These are phyloP conservation scores for Micractinium sp. DNA, from an alignment of 139 green algal genomes.

Conservation along the genomic window DNA sequence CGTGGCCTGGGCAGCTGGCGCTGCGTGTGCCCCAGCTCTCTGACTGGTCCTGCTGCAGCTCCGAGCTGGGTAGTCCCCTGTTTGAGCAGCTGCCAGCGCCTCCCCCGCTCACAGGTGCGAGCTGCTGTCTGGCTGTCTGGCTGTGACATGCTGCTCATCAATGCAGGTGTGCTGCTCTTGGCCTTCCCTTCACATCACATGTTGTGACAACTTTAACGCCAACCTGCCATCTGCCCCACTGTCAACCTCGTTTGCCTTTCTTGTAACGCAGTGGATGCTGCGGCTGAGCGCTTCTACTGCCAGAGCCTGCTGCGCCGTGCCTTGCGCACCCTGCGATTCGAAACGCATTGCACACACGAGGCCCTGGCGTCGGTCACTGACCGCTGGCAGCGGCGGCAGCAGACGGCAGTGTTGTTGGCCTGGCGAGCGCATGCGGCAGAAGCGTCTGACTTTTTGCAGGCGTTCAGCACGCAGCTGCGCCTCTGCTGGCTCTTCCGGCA, in stretches of 20 bases:
- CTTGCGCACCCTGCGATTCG: background rate
- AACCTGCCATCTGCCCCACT: background rate
- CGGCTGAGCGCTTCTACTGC: background rate
- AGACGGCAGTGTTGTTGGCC: background rate
- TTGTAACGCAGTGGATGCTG: background rate
- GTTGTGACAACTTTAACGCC: background rate
- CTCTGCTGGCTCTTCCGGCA: conserved; percentile 6
- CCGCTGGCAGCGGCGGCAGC: background rate
- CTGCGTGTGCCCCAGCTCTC: background rate
- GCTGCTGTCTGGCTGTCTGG: background rate
- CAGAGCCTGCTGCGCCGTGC: conserved; percentile 14
- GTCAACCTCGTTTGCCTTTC: background rate
- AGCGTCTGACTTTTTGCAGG: conserved; percentile 1
- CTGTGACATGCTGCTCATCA: background rate
- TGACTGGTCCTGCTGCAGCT: conserved; percentile 23
- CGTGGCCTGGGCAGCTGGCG: background rate
- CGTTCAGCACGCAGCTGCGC: background rate
- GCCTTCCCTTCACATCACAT: background rate
- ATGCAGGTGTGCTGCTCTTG: background rate
- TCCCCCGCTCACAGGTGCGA: conserved; percentile 18
- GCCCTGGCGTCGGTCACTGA: background rate
- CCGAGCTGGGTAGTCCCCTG: background rate
- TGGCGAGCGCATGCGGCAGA: conserved; percentile 1
- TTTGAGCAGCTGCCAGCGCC: background rate
- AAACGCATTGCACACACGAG: background rate